phyloP scores from a whole-genome alignment of 257 asterid species.

The Parsonsia alboflavescens region DNA sequence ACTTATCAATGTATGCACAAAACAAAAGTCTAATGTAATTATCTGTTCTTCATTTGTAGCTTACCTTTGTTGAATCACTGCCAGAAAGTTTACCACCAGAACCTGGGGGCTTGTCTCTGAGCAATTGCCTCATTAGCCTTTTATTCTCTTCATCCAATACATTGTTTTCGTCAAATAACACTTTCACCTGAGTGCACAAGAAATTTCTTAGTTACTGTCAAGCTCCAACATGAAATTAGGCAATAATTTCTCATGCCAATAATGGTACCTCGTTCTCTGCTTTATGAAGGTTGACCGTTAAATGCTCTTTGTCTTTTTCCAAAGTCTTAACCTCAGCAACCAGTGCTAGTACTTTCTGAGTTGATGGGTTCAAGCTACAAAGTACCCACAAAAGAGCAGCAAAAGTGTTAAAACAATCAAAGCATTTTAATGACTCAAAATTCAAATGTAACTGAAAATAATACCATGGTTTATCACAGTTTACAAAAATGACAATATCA shows the following conservation, averaged over 20 bases:
- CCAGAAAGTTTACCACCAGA: slow-evolving; percentile 47
- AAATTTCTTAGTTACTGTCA: neutral
- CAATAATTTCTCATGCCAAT: neutral
- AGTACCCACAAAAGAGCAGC: slow-evolving; percentile 1
- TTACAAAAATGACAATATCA: neutral
- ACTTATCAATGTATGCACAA: neutral
- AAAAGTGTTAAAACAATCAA: neutral
- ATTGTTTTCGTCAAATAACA: slow-evolving; percentile 56
- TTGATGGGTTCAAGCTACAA: slow-evolving; percentile 56
- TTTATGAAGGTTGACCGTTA: slow-evolving; percentile 57
- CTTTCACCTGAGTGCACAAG: slow-evolving; percentile 46
- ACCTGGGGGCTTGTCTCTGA: slow-evolving; percentile 44
- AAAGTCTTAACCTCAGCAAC: slow-evolving; percentile 51
- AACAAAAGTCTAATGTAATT: neutral
- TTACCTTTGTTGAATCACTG: slow-evolving; percentile 61
- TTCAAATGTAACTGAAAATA: too few relatives aligned
- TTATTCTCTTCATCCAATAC: slow-evolving; percentile 52
- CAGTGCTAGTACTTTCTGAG: slow-evolving; percentile 59
- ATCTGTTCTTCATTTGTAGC: neutral
- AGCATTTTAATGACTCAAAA: too few relatives aligned
- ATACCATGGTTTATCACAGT: neutral
- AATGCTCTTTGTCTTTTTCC: slow-evolving; percentile 64
- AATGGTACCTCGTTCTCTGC: slow-evolving; percentile 84
- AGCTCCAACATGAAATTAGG: neutral
- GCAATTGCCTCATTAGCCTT: slow-evolving; percentile 42